Conservation (phyloP, 2,329 filamentous ascomycete species). For the Lojkania enalia region DNA sequence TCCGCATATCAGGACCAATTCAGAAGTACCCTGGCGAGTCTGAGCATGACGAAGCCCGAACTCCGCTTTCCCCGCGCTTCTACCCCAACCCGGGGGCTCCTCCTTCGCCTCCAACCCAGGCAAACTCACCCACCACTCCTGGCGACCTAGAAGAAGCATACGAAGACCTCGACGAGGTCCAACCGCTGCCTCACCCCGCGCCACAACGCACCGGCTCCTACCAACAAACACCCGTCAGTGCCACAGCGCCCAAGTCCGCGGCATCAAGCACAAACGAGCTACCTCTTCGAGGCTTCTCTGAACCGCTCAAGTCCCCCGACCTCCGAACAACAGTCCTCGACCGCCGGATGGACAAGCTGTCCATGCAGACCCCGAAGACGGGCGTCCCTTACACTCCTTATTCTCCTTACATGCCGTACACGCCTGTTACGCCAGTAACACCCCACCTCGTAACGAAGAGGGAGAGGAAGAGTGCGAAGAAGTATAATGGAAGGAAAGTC, state of each 20-base stretch:
- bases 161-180: conserved; percentile 40
- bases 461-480: conserved; percentile 70
- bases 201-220: conserved; percentile 32
- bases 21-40: conserved; percentile 48
- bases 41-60: conserved; percentile 52
- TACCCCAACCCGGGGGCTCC: conserved; percentile 58
- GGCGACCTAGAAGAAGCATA: conserved; percentile 33
- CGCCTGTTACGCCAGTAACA: conserved; percentile 74
- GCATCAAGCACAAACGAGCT: conserved; percentile 28
- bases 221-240: conserved; percentile 7
- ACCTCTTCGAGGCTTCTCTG: conserved; percentile 41
- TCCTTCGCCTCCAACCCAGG: conserved; percentile 54
- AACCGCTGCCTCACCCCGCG: conserved; percentile 42
- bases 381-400: conserved; percentile 71
- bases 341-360: conserved; percentile 35
- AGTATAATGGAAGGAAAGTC: conserved; percentile 64
- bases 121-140: conserved; percentile 37
- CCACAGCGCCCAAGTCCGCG: conserved; percentile 14
- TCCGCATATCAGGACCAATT: conserved; percentile 62
- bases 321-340: conserved; percentile 51
- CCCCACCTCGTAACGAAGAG: conserved; percentile 72
- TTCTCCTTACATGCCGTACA: conserved; percentile 78
- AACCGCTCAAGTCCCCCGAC: conserved; percentile 33
- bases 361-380: conserved; percentile 54
- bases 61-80: conserved; percentile 60